phyloP scores from a whole-genome alignment of 2,329 filamentous ascomycete genomes.

The Pestalotiopsis sp. region DNA sequence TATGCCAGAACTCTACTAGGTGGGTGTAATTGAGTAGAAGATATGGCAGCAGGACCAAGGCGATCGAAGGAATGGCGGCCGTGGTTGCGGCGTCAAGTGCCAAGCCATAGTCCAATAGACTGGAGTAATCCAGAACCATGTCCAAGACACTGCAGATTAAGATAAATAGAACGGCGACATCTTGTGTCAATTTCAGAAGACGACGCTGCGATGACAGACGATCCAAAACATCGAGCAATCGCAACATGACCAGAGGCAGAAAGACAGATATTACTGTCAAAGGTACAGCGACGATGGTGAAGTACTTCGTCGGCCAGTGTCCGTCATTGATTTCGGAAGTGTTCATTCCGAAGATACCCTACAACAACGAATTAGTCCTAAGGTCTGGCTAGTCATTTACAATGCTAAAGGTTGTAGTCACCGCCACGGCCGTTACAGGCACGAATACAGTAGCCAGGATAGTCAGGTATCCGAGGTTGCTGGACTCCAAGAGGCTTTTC shows the following conservation, averaged over 20 bases:
- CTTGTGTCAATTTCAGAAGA: no score
- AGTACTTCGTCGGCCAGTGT: constrained; percentile 4
- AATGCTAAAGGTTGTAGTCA: background rate
- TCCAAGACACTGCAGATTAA: no score
- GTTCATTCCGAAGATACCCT: constrained; percentile 6
- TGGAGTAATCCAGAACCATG: no score
- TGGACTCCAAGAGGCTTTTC: background rate
- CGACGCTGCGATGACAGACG: background rate
- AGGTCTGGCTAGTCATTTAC: no score
- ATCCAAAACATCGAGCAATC: background rate
- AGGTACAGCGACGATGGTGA: background rate
- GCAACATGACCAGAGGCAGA: background rate
- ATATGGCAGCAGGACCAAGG: no score
- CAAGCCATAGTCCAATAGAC: no score
- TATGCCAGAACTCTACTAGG: no score
- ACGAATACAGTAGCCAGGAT: background rate
- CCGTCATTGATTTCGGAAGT: background rate
- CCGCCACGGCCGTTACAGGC: constrained; percentile 1
- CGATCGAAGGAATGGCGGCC: no score
- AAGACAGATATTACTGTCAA: background rate
- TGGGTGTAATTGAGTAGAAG: no score
- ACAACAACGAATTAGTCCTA: background rate
- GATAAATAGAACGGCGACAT: no score
- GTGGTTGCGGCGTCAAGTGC: no score
- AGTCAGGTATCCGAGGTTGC: background rate